Evolutionary conservation across 1,284 basidiomycete genomes (phyloP).

Genomic region (Cystobasidiaceae sp.): DNA sequence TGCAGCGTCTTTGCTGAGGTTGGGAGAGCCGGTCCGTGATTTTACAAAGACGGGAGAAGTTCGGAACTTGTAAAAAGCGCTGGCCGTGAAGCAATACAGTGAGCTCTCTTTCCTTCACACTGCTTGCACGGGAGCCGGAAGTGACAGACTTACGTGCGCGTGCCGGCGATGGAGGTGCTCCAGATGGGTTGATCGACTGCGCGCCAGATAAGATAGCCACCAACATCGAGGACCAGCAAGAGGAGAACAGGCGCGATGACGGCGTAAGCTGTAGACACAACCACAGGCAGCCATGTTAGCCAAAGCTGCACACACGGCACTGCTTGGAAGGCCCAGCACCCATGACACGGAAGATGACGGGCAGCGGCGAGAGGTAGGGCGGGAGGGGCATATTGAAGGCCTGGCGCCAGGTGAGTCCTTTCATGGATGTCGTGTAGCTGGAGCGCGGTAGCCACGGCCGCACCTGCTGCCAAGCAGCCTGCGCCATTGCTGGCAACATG

Average conservation of each 20-base stretch:
- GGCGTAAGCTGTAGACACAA: conserved; percentile 3
- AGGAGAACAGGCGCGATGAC: conserved; percentile 26
- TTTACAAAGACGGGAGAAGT: conserved; percentile 19
- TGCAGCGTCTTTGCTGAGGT: not conserved
- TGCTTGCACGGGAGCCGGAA: no score
- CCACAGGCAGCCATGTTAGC: not conserved
- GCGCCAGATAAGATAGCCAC: conserved; percentile 19
- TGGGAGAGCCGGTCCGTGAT: conserved; percentile 13
- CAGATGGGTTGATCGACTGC: not conserved
- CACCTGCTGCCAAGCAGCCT: not conserved
- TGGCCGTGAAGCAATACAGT: not conserved
- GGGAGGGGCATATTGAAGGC: conserved; percentile 20
- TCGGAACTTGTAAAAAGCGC: conserved; percentile 30
- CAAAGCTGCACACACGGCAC: not conserved
- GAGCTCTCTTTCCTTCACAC: no score
- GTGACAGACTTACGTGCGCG: conserved; percentile 16
- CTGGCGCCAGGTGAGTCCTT: conserved; percentile 22
- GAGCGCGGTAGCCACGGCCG: conserved; percentile 8
- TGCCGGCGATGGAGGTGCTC: not conserved
- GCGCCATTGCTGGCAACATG: not conserved
- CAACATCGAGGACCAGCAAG: conserved; percentile 19
- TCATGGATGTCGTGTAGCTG: conserved; percentile 24
- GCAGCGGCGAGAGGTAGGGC: conserved; percentile 27
- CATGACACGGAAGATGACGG: conserved; percentile 27
- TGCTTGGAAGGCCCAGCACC: not conserved